Evolutionary conservation across 257 asterid genomes (phyloP), one percentile per base, ranked within the genome.

Genomic region (Solanum chiquidenum): DNA sequence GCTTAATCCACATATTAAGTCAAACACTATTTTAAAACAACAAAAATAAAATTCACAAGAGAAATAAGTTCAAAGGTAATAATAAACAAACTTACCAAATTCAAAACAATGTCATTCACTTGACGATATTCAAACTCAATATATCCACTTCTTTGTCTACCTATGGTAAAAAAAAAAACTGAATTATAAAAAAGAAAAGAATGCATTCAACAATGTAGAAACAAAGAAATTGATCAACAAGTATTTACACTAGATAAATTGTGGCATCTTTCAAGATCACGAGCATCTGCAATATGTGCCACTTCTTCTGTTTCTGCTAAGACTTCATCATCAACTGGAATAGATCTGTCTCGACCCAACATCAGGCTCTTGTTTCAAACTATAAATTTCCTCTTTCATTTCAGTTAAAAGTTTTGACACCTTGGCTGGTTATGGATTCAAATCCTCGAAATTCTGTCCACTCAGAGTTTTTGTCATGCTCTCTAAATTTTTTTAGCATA

Each of bases 361-460:
- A 71, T 23, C 44, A 83, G 37, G 64, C 66, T 83, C 35, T 52
- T 83, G 29, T 83, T 83, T 34, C 87, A 87, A 21, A 88, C 33
- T 7, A 52, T 29, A 12, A 71, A 18, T 83, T 83, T 72, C 46
- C 31, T 52, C 20, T 37, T 83, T 23, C 60, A 16, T 16, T 14
- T 16, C 9, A 29, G 4, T 71, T 58, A 83, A 83, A 55, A 83
- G 49, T 62, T 3, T 55, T 83, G 44, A 88, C 87, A 9, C 89
- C 87, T 20, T 83, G 74, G 49, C 87, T 86, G 27, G 74, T 80
- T 82, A 87, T 64, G 44, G 68, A 83, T n/a, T 49, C 84, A 35
- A 88, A 88, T 13, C 55, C 89, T 10, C 11, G 9, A 14, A 33
- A 29, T 60, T 60, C 86, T 25, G 52, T 64, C 46, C 46, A 83